Conservation (phyloP, 2,329 filamentous ascomycete genomes). For the Exutisphaerella laricina region DNA sequence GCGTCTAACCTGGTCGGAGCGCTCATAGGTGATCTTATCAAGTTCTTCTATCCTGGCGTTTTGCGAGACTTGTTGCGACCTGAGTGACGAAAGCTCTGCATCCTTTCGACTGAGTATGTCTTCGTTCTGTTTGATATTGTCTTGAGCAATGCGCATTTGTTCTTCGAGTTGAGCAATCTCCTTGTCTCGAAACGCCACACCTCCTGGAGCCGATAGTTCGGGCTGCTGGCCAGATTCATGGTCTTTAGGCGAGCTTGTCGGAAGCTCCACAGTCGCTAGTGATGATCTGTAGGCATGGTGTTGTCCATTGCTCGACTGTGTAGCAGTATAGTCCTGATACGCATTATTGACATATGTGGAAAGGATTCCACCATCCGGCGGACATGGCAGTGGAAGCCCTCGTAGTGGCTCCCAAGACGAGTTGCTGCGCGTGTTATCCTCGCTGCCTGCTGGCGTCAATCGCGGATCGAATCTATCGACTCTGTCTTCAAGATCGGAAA, state of each 20-base stretch:
- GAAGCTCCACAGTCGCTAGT: neutral
- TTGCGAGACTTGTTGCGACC: conserved; percentile 1
- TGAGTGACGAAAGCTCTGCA: conserved; percentile 6
- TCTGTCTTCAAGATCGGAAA: conserved; percentile 23
- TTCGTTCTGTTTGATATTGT: conserved; percentile 14
- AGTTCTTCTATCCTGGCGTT: conserved; percentile 9
- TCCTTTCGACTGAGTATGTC: conserved; percentile 11
- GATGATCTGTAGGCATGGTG: neutral
- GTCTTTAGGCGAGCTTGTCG: neutral
- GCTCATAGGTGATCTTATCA: conserved; percentile 7
- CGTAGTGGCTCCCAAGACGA: neutral
- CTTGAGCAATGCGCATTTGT: conserved; percentile 14
- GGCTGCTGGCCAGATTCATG: neutral
- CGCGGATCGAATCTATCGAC: conserved; percentile 18
- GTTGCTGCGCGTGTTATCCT: conserved; percentile 3
- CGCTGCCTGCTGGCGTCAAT: conserved; percentile 20
- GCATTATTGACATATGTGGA: neutral
- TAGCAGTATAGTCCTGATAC: neutral
- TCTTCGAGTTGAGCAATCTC: conserved; percentile 25
- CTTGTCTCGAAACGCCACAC: conserved; percentile 26
- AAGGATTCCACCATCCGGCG: neutral
- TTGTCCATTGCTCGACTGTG: too few relatives aligned
- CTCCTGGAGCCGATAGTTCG: conserved; percentile 8
- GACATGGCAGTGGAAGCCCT: neutral
- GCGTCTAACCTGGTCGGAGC: conserved; percentile 7